Base-by-base conservation (phyloP, 2,329 filamentous ascomycete genomes). In the Hymenoscyphus scutula region DNA sequence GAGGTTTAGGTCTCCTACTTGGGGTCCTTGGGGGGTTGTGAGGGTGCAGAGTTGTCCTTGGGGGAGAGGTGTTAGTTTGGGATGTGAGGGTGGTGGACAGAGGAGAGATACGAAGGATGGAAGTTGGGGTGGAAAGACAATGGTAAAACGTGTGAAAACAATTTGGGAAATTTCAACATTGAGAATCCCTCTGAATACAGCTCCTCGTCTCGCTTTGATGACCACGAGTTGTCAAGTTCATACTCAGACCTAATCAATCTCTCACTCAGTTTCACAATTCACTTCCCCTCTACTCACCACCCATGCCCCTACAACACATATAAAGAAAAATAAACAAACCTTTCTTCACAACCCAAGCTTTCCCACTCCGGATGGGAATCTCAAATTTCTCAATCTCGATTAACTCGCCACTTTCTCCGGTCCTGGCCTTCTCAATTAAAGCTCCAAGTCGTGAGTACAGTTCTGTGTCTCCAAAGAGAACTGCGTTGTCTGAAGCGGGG, bases 1-100 rank as follows among this genome's bases (percentile, higher is more conserved):
- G 69, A 95, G 82, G 74, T 96, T 96, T 19, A 95, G 78, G 70
- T 95, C 91, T 60, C 90, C 82, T 56, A 96, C 90, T 77, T 96
- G 91, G 0, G 91, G 86, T 0, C 91, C 91, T 60, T 88, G 79
- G 0, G 90, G 90, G 0, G 91, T 94, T 62, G 86, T 89, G 65
- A 96, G 86, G 15, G 87, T 84, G 64, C 91, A 84, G 62, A 95
- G 82, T 56, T 82, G 82, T 3, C 89, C 89, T 1, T 84, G 25
- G 45, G 11, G 48, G 15, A 34, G 25, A 1, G 11, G 11, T 41
- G 19, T 61, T 45, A 62, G 45, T 53, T 53, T 53, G 19, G 8
- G 37, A 13, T 41, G 7, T 23, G 23, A 53, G 17, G 19, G 7
- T 25, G 2, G 11, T n/a, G n/a, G n/a, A n/a, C n/a, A n/a, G n/a